A percentile compares a stretch with the other conserved stretches of the same genome.
Evolutionary conservation across 2,329 filamentous ascomycete genomes (phyloP).

Genomic region (Knoxdaviesia capensis): DNA sequence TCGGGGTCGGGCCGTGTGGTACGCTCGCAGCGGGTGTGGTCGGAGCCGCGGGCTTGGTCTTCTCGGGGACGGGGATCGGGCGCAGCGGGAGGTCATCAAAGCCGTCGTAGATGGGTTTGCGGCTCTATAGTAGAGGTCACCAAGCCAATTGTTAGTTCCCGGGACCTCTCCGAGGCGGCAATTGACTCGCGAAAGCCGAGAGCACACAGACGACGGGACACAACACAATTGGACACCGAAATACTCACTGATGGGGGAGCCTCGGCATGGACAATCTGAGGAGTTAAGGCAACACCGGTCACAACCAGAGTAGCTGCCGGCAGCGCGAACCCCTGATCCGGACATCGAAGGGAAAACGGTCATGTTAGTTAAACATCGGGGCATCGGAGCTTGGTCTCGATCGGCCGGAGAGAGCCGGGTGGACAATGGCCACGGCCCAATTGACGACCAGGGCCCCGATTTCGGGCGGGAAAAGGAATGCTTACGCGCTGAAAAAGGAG

Average conservation of each 20-base stretch:
- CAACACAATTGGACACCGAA: too few relatives aligned
- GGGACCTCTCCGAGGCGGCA: too few relatives aligned
- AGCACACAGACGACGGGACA: too few relatives aligned
- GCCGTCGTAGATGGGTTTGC: constrained; percentile 70
- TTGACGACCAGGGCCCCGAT: constrained; percentile 1
- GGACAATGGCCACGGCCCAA: constrained; percentile 4
- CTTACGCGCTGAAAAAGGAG: constrained; percentile 35
- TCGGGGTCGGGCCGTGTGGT: constrained; percentile 48
- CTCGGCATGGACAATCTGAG: constrained; percentile 30
- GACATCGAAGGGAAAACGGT: too few relatives aligned
- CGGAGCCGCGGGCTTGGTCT: constrained; percentile 12
- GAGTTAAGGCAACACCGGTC: constrained; percentile 25
- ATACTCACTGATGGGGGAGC: constrained; percentile 11
- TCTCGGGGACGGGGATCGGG: neutral
- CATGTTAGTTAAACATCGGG: too few relatives aligned
- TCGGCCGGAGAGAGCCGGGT: constrained; percentile 1
- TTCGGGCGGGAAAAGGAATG: neutral
- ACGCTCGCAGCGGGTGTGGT: constrained; percentile 12
- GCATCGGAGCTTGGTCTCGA: too few relatives aligned
- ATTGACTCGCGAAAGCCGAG: too few relatives aligned
- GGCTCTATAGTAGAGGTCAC: neutral
- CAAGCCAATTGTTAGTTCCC: too few relatives aligned
- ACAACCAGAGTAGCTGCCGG: constrained; percentile 30
- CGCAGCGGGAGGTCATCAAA: constrained; percentile 22
- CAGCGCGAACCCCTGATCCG: constrained; percentile 17